Conservation (phyloP, 169 alveolate genomes). For the Eimeria mitis region DNA sequence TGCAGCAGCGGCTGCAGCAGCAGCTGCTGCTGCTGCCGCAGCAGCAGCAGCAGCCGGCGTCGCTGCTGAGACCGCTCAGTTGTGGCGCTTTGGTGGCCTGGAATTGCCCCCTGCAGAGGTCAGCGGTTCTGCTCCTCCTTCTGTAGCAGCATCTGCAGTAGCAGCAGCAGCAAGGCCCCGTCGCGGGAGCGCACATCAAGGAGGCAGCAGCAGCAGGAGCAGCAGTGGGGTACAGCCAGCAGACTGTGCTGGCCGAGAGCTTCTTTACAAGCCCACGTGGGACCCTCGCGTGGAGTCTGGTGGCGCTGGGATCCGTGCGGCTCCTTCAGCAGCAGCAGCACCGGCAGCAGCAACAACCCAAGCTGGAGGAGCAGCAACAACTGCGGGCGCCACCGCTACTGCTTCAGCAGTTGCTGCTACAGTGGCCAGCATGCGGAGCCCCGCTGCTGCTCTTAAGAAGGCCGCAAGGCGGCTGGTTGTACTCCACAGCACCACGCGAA, state of each 20-base stretch:
- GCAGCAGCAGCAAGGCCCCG: slow-evolving; percentile 3
- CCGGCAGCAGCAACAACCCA: neutral
- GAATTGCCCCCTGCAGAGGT: neutral
- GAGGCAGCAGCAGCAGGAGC: slow-evolving; percentile 72
- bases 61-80: slow-evolving; percentile 35
- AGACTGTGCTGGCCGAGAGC: slow-evolving; percentile 64
- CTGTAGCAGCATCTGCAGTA: slow-evolving; percentile 27
- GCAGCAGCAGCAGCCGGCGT: slow-evolving; percentile 48
- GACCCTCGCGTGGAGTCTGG: slow-evolving; percentile 15
- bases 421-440: neutral
- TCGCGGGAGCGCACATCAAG: slow-evolving; percentile 50
- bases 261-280: slow-evolving; percentile 41
- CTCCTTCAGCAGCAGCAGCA: neutral
- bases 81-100: slow-evolving; percentile 58
- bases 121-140: neutral
- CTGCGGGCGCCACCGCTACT: neutral
- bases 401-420: slow-evolving; percentile 19
- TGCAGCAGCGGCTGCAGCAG: slow-evolving; percentile 50
- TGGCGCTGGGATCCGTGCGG: neutral
- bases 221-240: slow-evolving; percentile 35
- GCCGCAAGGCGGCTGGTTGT: slow-evolving; percentile 16
- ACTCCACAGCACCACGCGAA: slow-evolving; percentile 21
- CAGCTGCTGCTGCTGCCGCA: slow-evolving; percentile 56
- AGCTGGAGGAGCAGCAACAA: slow-evolving; percentile 3
- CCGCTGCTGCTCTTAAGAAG: slow-evolving; percentile 9